A percentile compares a stretch with the other conserved stretches of the same genome.
These are phyloP conservation scores for Fusarium sulawesiense DNA, from an alignment of 2,329 filamentous ascomycete species.

Conservation along the genomic window DNA sequence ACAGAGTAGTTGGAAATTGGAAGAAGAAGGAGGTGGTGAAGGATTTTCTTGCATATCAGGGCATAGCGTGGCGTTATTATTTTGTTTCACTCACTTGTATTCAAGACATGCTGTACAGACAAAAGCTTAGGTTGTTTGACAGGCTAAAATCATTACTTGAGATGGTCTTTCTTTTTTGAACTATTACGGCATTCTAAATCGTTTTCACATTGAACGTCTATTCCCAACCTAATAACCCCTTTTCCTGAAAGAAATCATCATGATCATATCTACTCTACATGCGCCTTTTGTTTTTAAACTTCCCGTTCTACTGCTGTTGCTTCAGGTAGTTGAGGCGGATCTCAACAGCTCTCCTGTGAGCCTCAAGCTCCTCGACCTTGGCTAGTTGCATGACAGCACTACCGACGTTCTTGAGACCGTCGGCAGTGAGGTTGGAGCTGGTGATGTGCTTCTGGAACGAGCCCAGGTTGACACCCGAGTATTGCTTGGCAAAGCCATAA, in stretches of 20 bases:
- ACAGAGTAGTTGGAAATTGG: background rate
- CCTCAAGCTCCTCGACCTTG: constrained; percentile 93
- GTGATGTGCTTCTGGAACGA: constrained; percentile 99
- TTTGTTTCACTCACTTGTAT: constrained; percentile 39
- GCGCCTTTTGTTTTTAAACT: constrained; percentile 19
- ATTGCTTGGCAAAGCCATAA: constrained; percentile 98
- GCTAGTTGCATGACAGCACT: constrained; percentile 94
- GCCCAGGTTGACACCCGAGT: constrained; percentile 94
- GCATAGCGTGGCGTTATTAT: constrained; percentile 53
- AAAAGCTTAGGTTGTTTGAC: constrained; percentile 36
- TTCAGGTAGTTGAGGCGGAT: constrained; percentile 74
- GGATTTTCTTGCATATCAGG: constrained; percentile 28
- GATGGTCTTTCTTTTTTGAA: constrained; percentile 7
- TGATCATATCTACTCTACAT: constrained; percentile 17
- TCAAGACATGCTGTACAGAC: constrained; percentile 37
- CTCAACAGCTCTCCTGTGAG: constrained; percentile 88
- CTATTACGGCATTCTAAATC: background rate
- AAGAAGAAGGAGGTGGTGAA: constrained; percentile 1
- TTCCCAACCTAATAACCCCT: constrained; percentile 15
- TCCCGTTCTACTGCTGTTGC: constrained; percentile 44
- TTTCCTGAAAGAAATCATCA: constrained; percentile 21
- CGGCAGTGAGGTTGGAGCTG: constrained; percentile 85
- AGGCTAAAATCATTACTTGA: constrained; percentile 33
- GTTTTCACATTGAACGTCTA: constrained; percentile 19
- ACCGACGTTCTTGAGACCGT: constrained; percentile 88